A percentile compares a stretch with the other conserved stretches of the same genome.
These are phyloP conservation scores for Benincasa hispida DNA, from an alignment of 306 rosid genomes.

Conservation along the genomic window DNA sequence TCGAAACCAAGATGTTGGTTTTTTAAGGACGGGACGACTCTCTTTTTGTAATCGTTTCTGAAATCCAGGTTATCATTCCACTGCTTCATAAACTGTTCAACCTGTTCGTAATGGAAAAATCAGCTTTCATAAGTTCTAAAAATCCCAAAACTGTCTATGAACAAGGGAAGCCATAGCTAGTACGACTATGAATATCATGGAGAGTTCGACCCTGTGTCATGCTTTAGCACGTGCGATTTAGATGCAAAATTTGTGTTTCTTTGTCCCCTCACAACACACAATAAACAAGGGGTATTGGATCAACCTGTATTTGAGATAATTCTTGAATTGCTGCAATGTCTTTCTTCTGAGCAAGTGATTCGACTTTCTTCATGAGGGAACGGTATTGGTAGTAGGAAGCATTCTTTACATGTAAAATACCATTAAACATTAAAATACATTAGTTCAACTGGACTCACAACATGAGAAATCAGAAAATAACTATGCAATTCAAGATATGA, in stretches of 20 bases:
- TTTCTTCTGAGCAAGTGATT: constrained; percentile 2
- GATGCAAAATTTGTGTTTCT: too few relatives aligned
- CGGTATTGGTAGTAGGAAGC: constrained; percentile 3
- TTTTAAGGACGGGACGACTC: neutral
- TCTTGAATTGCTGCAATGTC: constrained; percentile 6
- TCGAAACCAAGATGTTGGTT: neutral
- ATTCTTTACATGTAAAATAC: constrained; percentile 2
- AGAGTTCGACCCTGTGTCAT: neutral
- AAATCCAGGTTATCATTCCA: constrained; percentile 4
- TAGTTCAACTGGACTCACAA: neutral
- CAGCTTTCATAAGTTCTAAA: neutral
- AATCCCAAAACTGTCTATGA: neutral
- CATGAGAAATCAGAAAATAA: neutral
- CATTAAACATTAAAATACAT: neutral
- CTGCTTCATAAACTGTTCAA: constrained; percentile 8
- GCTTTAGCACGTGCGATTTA: too few relatives aligned
- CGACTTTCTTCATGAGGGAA: neutral
- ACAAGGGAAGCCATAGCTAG: neutral
- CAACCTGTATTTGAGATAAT: constrained; percentile 6
- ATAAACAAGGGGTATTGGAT: neutral
- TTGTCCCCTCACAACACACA: neutral
- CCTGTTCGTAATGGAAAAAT: neutral
- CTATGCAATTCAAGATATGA: neutral
- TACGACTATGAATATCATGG: neutral
- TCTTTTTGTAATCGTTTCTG: constrained; percentile 10